Percentiles rank a stretch among this genome's conserved stretches.
phyloP scores from a whole-genome alignment of 2,329 filamentous ascomycete species.

The Fonsecaea monophora region DNA sequence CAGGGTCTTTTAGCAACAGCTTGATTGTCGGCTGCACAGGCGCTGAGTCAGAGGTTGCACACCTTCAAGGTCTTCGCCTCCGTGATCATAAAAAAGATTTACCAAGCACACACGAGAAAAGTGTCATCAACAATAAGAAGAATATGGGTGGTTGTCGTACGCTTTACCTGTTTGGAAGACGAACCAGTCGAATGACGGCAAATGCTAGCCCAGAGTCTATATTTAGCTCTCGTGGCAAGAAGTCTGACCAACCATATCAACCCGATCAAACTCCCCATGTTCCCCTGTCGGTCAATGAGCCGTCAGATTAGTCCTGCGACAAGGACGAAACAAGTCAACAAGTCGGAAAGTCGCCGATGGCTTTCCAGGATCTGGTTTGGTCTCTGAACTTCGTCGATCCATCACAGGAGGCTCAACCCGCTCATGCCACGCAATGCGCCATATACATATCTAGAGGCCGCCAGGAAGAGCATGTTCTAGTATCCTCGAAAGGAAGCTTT shows the following conservation, averaged over 20 bases:
- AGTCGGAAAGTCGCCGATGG: constrained; percentile 5
- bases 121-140: neutral
- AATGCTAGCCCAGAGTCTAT: neutral
- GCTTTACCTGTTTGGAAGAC: neutral
- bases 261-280: neutral
- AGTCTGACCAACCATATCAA: neutral
- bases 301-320: constrained; percentile 17
- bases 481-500: neutral
- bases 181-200: neutral
- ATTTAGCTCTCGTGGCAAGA: constrained; percentile 3
- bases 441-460: neutral
- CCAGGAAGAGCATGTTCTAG: neutral
- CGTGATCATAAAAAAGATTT: neutral
- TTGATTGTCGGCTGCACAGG: neutral
- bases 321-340: neutral
- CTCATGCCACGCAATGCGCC: constrained; percentile 18
- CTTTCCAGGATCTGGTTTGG: neutral
- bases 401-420: constrained; percentile 11
- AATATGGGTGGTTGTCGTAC: neutral
- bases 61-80: neutral
- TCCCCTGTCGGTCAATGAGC: constrained; percentile 10
- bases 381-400: neutral
- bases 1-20: neutral
- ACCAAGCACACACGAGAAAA: neutral
- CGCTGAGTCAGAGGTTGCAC: constrained; percentile 3